Conservation (phyloP, 371 early-diverging fungal species). For the Mucor velutinosus region DNA sequence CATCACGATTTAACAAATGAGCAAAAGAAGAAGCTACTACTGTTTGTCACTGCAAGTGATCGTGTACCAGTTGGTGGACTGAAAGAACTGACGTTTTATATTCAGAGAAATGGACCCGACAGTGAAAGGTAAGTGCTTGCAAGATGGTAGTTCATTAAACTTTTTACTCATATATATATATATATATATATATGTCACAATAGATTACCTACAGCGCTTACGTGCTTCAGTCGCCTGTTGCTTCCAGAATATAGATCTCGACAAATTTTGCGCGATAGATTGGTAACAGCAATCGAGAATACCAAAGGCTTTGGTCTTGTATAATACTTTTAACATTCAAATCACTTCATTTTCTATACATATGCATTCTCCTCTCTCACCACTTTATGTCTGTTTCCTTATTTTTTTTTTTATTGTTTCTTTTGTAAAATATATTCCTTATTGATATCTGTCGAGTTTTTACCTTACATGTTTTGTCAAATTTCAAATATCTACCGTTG, state of each 20-base stretch:
- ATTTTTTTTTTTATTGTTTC: background rate
- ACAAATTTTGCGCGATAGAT: slow-evolving; percentile 84
- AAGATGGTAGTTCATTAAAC: background rate
- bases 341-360: background rate
- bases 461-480: too few species aligned
- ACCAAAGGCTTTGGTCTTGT: slow-evolving; percentile 97
- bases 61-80: slow-evolving; percentile 91
- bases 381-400: background rate
- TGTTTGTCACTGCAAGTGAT: slow-evolving; percentile 97
- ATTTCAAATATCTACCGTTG: too few species aligned
- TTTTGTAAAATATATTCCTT: background rate
- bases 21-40: slow-evolving; percentile 79
- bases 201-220: slow-evolving; percentile 84
- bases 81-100: slow-evolving; percentile 77
- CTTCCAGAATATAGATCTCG: slow-evolving; percentile 90
- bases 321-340: slow-evolving; percentile 23
- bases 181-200: background rate
- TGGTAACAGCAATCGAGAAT: slow-evolving; percentile 93
- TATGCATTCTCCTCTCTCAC: background rate
- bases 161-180: background rate
- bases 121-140: slow-evolving; percentile 63
- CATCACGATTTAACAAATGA: slow-evolving; percentile 65
- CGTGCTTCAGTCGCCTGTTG: slow-evolving; percentile 94
- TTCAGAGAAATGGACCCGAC: slow-evolving; percentile 94
- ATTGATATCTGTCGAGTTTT: background rate